phyloP scores from a whole-genome alignment of 176 grass and related monocot genomes.

The Cocos nucifera region DNA sequence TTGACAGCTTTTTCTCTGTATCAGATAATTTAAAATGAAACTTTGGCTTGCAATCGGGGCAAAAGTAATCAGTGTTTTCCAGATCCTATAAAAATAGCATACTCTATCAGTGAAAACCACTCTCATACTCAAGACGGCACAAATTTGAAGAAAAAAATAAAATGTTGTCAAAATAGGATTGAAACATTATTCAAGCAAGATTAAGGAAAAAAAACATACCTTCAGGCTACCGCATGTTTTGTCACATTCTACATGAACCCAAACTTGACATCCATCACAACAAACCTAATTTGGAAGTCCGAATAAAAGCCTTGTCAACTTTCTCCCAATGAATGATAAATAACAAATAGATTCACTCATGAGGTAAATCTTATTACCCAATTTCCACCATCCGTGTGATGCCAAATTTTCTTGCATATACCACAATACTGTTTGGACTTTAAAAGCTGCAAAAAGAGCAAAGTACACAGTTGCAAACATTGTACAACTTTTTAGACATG shows the following conservation, averaged over 20 bases:
- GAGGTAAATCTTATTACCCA: constrained; percentile 52
- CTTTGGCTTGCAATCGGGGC: constrained; percentile 76
- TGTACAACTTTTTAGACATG: too few species aligned
- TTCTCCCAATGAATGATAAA: too few species aligned
- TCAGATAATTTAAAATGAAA: constrained; percentile 12
- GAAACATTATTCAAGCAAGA: too few species aligned
- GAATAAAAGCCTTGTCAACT: not conserved
- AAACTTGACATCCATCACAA: constrained; percentile 87
- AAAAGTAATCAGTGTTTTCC: constrained; percentile 76
- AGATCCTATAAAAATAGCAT: constrained; percentile 50
- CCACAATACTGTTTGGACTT: constrained; percentile 90
- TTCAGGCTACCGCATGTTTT: constrained; percentile 48
- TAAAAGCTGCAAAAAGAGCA: constrained; percentile 48
- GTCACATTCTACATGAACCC: constrained; percentile 92
- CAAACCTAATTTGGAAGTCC: constrained; percentile 42
- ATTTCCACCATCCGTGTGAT: constrained; percentile 84
- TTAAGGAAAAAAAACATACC: constrained; percentile 27
- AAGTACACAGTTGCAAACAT: not conserved
- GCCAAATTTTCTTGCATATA: constrained; percentile 96
- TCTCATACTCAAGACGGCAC: too few species aligned
- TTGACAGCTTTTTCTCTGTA: constrained; percentile 9
- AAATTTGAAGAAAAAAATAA: too few species aligned
- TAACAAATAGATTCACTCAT: constrained; percentile 1
- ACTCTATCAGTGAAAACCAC: constrained; percentile 5
- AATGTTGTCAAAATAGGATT: too few species aligned